Percentiles rank a stretch among this genome's conserved stretches.
These are phyloP conservation scores for Mycena latifolia DNA, from an alignment of 768 basidiomycete species.

Conservation along the genomic window DNA sequence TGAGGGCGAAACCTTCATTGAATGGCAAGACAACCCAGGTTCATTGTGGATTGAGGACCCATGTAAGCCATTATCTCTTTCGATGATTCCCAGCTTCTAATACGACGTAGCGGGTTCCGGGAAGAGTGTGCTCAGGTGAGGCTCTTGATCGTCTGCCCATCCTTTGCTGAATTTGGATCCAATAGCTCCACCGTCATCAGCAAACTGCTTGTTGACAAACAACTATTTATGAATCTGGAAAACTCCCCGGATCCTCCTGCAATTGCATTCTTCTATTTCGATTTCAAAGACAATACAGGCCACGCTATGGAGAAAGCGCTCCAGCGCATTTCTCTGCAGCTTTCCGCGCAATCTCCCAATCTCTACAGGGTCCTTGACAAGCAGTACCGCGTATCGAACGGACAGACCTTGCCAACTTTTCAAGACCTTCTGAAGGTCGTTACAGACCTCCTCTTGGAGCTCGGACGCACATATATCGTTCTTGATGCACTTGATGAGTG, in stretches of 20 bases:
- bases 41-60: background rate
- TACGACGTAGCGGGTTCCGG: too few relatives aligned
- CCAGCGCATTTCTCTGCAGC: background rate
- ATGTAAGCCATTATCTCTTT: background rate
- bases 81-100: too few relatives aligned
- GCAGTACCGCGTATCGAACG: background rate
- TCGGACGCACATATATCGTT: background rate
- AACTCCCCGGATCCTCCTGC: background rate
- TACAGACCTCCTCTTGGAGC: background rate
- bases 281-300: background rate
- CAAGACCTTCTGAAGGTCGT: background rate
- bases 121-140: too few relatives aligned
- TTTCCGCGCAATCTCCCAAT: background rate
- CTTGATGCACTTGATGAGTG: too few relatives aligned
- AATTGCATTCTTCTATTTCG: slow-evolving; percentile 4
- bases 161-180: too few relatives aligned
- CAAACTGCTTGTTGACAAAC: too few relatives aligned
- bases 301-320: background rate
- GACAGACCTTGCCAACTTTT: too few relatives aligned
- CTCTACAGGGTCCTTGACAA: background rate
- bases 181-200: too few relatives aligned
- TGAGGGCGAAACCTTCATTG: background rate
- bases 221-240: too few relatives aligned
- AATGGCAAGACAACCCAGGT: background rate
- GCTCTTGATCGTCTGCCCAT: too few relatives aligned